Conservation (phyloP, 2,329 filamentous ascomycete genomes). For the Neophaeococcomyces mojaviensis region DNA sequence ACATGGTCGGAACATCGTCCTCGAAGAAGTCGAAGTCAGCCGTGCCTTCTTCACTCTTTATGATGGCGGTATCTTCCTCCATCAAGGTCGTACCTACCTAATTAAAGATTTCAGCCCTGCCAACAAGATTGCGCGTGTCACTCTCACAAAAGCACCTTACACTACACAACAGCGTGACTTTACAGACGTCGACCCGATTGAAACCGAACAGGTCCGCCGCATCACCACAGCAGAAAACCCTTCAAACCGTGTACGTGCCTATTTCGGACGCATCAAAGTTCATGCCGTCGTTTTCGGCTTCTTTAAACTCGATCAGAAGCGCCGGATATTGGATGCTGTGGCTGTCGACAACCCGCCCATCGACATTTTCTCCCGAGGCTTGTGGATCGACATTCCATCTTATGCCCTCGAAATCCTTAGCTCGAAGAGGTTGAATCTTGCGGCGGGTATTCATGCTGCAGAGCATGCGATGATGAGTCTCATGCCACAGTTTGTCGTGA, state of each 20-base stretch:
- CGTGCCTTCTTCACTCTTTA: constrained; percentile 95
- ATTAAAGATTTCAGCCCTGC: constrained; percentile 83
- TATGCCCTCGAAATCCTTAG: constrained; percentile 70
- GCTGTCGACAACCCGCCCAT: constrained; percentile 91
- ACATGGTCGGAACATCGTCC: constrained; percentile 69
- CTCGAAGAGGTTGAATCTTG: constrained; percentile 65
- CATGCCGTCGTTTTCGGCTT: constrained; percentile 88
- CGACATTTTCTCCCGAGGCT: constrained; percentile 73
- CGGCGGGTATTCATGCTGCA: constrained; percentile 86
- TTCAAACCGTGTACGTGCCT: constrained; percentile 61
- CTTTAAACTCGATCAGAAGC: constrained; percentile 87
- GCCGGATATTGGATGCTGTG: constrained; percentile 81
- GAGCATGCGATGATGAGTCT: constrained; percentile 84
- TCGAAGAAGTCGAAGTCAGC: constrained; percentile 93
- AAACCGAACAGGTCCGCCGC: constrained; percentile 77
- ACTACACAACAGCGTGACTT: constrained; percentile 87
- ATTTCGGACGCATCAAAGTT: constrained; percentile 79
- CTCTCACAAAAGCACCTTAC: constrained; percentile 88
- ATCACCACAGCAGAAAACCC: constrained; percentile 42
- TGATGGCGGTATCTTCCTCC: constrained; percentile 92
- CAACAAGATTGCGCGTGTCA: constrained; percentile 74
- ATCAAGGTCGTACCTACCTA: constrained; percentile 89
- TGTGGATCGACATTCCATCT: constrained; percentile 91
- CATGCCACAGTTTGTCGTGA: constrained; percentile 85
- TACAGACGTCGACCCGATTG: constrained; percentile 87